Evolutionary conservation across 495 filamentous ascomycete species (phyloP).

Genomic region (Xylaria telfairii): DNA sequence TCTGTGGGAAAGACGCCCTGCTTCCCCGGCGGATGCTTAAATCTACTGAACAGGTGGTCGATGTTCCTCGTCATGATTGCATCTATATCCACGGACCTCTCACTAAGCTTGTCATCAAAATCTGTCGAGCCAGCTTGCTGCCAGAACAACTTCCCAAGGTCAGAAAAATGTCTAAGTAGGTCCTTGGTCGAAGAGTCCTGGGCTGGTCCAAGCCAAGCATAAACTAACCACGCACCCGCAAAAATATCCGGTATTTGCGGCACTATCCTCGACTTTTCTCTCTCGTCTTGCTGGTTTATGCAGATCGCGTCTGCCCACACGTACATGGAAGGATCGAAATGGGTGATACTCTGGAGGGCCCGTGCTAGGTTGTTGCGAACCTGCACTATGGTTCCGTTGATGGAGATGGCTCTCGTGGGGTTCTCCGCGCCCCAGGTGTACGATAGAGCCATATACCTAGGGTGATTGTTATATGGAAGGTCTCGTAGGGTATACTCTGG

Average conservation of each 20-base stretch:
- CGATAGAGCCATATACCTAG: conserved; percentile 16
- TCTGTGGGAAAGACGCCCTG: conserved; percentile 4
- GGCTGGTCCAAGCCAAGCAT: conserved; percentile 25
- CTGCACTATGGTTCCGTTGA: conserved; percentile 2
- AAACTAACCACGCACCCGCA: conserved; percentile 1
- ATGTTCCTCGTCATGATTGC: conserved; percentile 10
- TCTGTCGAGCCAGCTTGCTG: not conserved
- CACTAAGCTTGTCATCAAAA: not conserved
- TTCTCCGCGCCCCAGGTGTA: conserved; percentile 20
- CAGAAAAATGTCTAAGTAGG: conserved; percentile 9
- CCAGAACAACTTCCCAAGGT: conserved; percentile 22
- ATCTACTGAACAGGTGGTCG: not conserved
- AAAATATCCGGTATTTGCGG: conserved; percentile 39
- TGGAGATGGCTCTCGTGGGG: not conserved
- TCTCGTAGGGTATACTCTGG: not conserved
- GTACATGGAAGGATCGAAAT: not conserved
- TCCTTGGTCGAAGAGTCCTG: not conserved
- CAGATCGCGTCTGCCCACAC: conserved; percentile 42
- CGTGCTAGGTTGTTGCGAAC: conserved; percentile 6
- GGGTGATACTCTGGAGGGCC: conserved; percentile 1
- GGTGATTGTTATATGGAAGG: not conserved
- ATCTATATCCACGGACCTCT: conserved; percentile 1
- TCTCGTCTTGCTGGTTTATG: conserved; percentile 38
- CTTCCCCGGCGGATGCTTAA: not conserved
- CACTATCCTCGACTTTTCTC: conserved; percentile 37